Evolutionary conservation across 768 basidiomycete genomes (phyloP).

Genomic region (Pleurotus eryngii): DNA sequence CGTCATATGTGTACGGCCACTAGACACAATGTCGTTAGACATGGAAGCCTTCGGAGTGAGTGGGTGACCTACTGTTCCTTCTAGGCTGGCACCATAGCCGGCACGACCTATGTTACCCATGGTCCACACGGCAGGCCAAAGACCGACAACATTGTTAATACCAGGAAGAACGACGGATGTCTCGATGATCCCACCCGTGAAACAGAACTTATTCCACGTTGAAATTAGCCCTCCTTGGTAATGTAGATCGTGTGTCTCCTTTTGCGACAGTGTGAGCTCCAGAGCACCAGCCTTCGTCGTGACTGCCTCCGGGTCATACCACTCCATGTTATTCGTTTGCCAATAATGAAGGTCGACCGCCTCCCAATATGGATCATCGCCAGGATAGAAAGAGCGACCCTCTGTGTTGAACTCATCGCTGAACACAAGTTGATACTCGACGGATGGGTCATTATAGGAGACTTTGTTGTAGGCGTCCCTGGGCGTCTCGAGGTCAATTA

Average conservation of each 20-base stretch:
- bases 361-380: constrained; percentile 91
- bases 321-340: constrained; percentile 80
- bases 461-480: constrained; percentile 46
- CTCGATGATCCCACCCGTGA: constrained; percentile 83
- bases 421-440: constrained; percentile 68
- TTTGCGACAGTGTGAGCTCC: constrained; percentile 68
- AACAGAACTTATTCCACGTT: constrained; percentile 91
- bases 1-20: constrained; percentile 84
- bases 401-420: constrained; percentile 86
- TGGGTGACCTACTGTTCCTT: constrained; percentile 56
- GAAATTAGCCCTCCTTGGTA: constrained; percentile 72
- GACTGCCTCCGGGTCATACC: constrained; percentile 82
- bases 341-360: constrained; percentile 81
- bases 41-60: no score
- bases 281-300: constrained; percentile 74
- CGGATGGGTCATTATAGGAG: constrained; percentile 50
- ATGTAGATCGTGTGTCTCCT: constrained; percentile 64
- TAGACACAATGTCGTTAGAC: constrained; percentile 16
- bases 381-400: constrained; percentile 79
- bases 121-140: constrained; percentile 82
- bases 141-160: constrained; percentile 53
- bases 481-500: constrained; percentile 80
- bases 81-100: constrained; percentile 83
- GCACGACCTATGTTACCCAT: constrained; percentile 85
- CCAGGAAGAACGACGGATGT: constrained; percentile 70